phyloP scores from a whole-genome alignment of 2,329 filamentous ascomycete genomes.

The Colletotrichum eleusines region DNA sequence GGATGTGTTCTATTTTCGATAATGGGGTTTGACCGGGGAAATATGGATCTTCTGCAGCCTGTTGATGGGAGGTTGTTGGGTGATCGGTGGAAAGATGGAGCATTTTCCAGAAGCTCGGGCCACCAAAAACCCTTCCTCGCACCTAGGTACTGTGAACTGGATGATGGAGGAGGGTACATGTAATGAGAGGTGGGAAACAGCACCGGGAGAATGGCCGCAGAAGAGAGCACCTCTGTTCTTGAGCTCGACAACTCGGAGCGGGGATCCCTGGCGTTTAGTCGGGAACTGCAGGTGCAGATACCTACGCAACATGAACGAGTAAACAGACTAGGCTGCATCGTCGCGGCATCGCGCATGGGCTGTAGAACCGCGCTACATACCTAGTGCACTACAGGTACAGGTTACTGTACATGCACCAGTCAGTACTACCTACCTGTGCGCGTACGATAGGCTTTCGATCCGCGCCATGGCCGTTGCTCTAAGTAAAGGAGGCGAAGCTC shows the following conservation, averaged over 20 bases:
- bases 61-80: conserved; percentile 8
- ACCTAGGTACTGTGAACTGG: neutral
- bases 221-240: conserved; percentile 16
- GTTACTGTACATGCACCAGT: too few species aligned
- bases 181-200: neutral
- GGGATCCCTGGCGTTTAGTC: conserved; percentile 8
- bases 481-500: conserved; percentile 32
- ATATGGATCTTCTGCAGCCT: conserved; percentile 3
- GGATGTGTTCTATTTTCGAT: conserved; percentile 31
- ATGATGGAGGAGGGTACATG: neutral
- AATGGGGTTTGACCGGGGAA: conserved; percentile 15
- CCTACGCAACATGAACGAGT: neutral
- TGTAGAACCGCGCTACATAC: neutral
- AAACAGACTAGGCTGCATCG: conserved; percentile 1
- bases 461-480: conserved; percentile 35
- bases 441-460: conserved; percentile 20
- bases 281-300: conserved; percentile 8
- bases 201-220: conserved; percentile 7
- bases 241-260: neutral
- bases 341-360: conserved; percentile 23
- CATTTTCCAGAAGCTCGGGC: conserved; percentile 32
- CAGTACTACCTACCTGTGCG: too few species aligned
- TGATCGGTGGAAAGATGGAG: conserved; percentile 22
- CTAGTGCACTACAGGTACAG: conserved; percentile 2
- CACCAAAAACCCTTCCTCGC: conserved; percentile 11